Evolutionary conservation across 495 filamentous ascomycete species (phyloP).

Genomic region (Terfezia claveryi): DNA sequence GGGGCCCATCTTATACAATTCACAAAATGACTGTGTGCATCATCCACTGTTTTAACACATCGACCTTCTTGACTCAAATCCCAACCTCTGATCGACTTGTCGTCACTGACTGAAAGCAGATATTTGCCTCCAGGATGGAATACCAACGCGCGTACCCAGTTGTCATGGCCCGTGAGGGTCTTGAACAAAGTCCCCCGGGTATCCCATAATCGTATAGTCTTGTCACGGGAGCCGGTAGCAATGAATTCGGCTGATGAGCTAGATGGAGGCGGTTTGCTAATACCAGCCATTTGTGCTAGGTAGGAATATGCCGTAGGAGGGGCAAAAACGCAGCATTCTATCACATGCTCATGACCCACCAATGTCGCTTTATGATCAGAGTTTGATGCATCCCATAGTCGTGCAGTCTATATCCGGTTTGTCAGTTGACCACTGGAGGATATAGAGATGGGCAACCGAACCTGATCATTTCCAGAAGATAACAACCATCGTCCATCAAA

Average conservation of each 20-base stretch:
- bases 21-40: conserved; percentile 72
- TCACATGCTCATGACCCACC: conserved; percentile 70
- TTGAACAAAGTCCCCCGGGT: conserved; percentile 66
- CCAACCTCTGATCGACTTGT: conserved; percentile 89
- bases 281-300: conserved; percentile 57
- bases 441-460: neutral
- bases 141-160: conserved; percentile 73
- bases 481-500: conserved; percentile 65
- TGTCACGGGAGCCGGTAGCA: conserved; percentile 77
- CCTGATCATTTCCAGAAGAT: conserved; percentile 58
- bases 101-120: conserved; percentile 62
- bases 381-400: conserved; percentile 66
- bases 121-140: conserved; percentile 95
- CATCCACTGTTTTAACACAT: conserved; percentile 60
- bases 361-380: conserved; percentile 60
- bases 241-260: conserved; percentile 69
- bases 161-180: conserved; percentile 78
- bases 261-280: conserved; percentile 56
- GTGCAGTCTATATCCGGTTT: conserved; percentile 28
- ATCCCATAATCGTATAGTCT: conserved; percentile 82
- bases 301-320: conserved; percentile 56
- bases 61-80: conserved; percentile 78
- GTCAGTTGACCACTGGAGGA: neutral
- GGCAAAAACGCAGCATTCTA: conserved; percentile 78
- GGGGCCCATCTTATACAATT: conserved; percentile 87